Conservation (phyloP, 768 basidiomycete species). For the Hortiboletus flavorubellus region DNA sequence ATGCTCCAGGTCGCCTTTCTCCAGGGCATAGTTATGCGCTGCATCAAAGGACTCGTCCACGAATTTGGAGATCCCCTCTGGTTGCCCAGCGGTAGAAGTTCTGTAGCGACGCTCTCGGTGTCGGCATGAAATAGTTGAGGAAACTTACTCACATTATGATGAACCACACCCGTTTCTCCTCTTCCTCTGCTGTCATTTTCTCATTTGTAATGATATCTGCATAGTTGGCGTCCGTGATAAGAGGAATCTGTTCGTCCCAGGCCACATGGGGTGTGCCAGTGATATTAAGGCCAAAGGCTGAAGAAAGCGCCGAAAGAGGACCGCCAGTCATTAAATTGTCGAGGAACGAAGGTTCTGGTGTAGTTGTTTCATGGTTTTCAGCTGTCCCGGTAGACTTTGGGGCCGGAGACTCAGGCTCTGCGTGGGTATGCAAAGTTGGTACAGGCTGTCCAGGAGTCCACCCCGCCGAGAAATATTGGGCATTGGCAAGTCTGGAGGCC, state of each 20-base stretch:
- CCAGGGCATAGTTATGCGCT: conserved; percentile 60
- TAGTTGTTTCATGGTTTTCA: conserved; percentile 17
- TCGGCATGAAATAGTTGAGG: background rate
- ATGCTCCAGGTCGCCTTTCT: conserved; percentile 60
- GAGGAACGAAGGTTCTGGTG: conserved; percentile 24
- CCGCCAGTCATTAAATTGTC: conserved; percentile 45
- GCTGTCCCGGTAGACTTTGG: conserved; percentile 26
- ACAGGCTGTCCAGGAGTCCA: conserved; percentile 74
- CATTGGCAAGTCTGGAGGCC: conserved; percentile 32
- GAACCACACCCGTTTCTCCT: conserved; percentile 70
- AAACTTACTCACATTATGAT: conserved; percentile 60
- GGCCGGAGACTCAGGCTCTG: conserved; percentile 16
- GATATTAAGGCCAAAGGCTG: conserved; percentile 66
- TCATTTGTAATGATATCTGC: conserved; percentile 71
- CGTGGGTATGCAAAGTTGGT: conserved; percentile 19
- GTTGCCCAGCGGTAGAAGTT: conserved; percentile 53
- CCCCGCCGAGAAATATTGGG: conserved; percentile 79
- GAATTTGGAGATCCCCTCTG: conserved; percentile 64
- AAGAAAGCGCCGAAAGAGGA: conserved; percentile 53
- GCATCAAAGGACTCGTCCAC: conserved; percentile 74
- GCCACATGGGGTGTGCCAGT: conserved; percentile 43
- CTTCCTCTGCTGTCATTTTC: conserved; percentile 57
- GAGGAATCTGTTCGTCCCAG: conserved; percentile 73
- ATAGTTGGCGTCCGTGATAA: conserved; percentile 84
- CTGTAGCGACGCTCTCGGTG: conserved; percentile 32